Evolutionary conservation across 2,329 filamentous ascomycete species (phyloP).

Genomic region (Microdochium paspali): DNA sequence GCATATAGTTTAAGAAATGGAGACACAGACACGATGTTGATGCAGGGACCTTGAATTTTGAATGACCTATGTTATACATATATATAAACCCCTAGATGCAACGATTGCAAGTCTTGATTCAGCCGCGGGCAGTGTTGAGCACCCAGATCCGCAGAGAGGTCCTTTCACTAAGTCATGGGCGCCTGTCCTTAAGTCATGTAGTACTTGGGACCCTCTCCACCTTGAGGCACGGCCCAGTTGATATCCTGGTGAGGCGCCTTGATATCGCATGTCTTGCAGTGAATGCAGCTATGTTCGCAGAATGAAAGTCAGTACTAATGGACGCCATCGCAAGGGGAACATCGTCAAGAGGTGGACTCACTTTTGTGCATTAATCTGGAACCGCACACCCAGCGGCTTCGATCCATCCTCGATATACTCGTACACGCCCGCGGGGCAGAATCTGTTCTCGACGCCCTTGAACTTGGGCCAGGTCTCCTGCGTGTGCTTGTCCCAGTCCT

Average conservation of each 20-base stretch:
- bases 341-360: slow-evolving; percentile 40
- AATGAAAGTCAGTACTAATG: neutral
- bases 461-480: slow-evolving; percentile 75
- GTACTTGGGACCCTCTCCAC: slow-evolving; percentile 70
- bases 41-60: too few relatives aligned
- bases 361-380: slow-evolving; percentile 98
- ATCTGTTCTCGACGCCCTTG: slow-evolving; percentile 89
- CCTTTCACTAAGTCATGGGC: neutral
- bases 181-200: slow-evolving; percentile 47
- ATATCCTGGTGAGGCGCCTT: slow-evolving; percentile 96
- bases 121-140: too few relatives aligned
- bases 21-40: too few relatives aligned
- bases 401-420: slow-evolving; percentile 91
- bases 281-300: slow-evolving; percentile 68
- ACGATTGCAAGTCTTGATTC: too few relatives aligned
- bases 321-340: neutral
- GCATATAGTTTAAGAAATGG: too few relatives aligned
- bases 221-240: slow-evolving; percentile 92
- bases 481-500: slow-evolving; percentile 90
- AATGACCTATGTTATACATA: too few relatives aligned
- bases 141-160: too few relatives aligned
- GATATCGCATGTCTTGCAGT: slow-evolving; percentile 99
- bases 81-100: too few relatives aligned
- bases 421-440: slow-evolving; percentile 95
- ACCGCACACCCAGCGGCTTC: slow-evolving; percentile 81